Evolutionary conservation across 2,329 filamentous ascomycete species (phyloP), one percentile per base, ranked within the genome.

Genomic region (Alternaria sp.): DNA sequence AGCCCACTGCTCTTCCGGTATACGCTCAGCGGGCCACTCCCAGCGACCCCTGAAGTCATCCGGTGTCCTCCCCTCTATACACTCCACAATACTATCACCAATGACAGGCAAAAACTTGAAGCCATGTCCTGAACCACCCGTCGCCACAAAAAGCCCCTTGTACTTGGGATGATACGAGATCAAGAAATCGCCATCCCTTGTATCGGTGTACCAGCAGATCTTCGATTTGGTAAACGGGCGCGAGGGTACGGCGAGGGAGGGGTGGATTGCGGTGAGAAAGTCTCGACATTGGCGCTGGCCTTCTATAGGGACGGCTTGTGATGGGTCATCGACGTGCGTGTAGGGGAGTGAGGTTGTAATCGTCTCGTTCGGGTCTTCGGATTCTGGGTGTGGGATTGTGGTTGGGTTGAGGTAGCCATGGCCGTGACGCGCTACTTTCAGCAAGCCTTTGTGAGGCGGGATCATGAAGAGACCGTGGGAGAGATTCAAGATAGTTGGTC

Each of bases 401-500:
- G 75, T 78, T 1, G 82, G 82, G 67, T 86, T 86, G 14, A 77
- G 73, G 68, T 86, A 86, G 58, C 84, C 84, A 70, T 85, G 83
- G 65, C 79, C 80, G 66, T 86, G 84, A n/a, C 84, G 77, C 6
- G 84, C 84, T 44, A 86, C 73, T 71, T 86, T 86, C 49, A 86
- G 76, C 7, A 79, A 65, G 25, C 76, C 71, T 23, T 78, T 71
- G 2, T 77, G 80, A 0, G 92, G 91, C 5, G 92, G 90, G 66
- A 94, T 92, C 76, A 92, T 85, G 83, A 94, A 95, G 63, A 92
- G 84, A 9, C 92, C 92, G 2, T 86, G 88, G 53, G 85, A 87
- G 68, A 94, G 84, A 80, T 93, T 93, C 44, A 95, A 81, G 21
- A 92, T 81, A 2, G 93, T 91, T 0, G 94, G 94, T 73, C 90